Percentiles rank a stretch among this genome's conserved stretches.
These are phyloP conservation scores for Xylaria sp. DNA, from an alignment of 2,329 filamentous ascomycete species.

Conservation along the genomic window DNA sequence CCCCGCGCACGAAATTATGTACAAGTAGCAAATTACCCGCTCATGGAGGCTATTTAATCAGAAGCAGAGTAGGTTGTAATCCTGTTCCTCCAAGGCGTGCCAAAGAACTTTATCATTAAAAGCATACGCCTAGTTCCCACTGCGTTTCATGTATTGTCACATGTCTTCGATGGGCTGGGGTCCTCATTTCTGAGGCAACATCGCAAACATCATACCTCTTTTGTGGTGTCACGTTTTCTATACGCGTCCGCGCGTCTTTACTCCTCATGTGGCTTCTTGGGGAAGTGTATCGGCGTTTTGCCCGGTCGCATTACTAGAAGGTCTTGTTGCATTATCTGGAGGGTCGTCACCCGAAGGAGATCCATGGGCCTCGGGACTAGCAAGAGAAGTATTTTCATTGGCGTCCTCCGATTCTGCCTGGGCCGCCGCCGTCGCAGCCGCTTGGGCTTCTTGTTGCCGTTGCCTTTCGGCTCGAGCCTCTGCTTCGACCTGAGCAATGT, in stretches of 20 bases:
- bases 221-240: neutral
- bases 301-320: neutral
- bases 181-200: neutral
- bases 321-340: slow-evolving; percentile 11
- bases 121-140: slow-evolving; percentile 5
- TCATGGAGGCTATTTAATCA: neutral
- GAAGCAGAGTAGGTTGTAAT: slow-evolving; percentile 6
- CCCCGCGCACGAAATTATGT: neutral
- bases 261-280: slow-evolving; percentile 13
- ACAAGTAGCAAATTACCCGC: slow-evolving; percentile 30
- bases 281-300: slow-evolving; percentile 8
- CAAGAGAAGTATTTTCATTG: neutral
- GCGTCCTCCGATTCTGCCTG: slow-evolving; percentile 29
- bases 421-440: slow-evolving; percentile 53
- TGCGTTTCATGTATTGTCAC: slow-evolving; percentile 3
- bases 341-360: slow-evolving; percentile 7
- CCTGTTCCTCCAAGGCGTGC: slow-evolving; percentile 16
- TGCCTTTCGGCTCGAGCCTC: slow-evolving; percentile 60
- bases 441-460: slow-evolving; percentile 57
- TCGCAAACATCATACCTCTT: slow-evolving; percentile 16
- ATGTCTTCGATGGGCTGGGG: slow-evolving; percentile 6
- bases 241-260: neutral
- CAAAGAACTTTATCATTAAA: slow-evolving; percentile 18
- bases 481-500: slow-evolving; percentile 69
- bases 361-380: slow-evolving; percentile 16